Evolutionary conservation across 768 basidiomycete species (phyloP), one percentile per base, ranked within the genome.

Genomic region (Boletus edulis): DNA sequence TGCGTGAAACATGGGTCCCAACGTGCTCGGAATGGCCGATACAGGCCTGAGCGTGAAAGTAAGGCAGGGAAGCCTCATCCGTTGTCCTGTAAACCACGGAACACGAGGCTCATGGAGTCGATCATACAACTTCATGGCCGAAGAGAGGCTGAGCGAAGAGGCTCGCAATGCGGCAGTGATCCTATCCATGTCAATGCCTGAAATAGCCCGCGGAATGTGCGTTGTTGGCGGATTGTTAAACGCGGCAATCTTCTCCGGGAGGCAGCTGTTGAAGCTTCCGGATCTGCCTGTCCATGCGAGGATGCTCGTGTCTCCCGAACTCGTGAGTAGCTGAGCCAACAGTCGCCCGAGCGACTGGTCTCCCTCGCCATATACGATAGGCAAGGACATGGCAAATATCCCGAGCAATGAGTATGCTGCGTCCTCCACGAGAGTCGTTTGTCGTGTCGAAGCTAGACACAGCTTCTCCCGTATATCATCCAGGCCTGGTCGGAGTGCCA

Each of bases 21-120:
- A 39, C 8, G 27, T 8, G 29, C 20, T n/a, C 18, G 1, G 18
- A 34, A 17, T 12, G 6, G 8, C 15, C 2, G 35, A 44, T 5
- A 55, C 24, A 13, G 46, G 27, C 6, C 55, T 49, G 0, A 59
- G 50, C 29, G 24, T 27, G 42, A 61, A 61, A 2, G 24, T 10
- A 46, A 62, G 31, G 22, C 61, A 62, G 3, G 58, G 50, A 12
- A 62, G 42, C 47, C 24, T 51, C 51, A 60, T 37, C 24, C 51
- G 43, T 20, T 42, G 18, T 12, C 41, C 51, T 4, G 31, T 7
- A 37, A 60, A 51, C 5, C 37, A 35, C 2, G 56, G 59, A 11
- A 57, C 40, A 13, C 22, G 34, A 12, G 54, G 53, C 6, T 22
- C 45, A 0, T 24, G 14, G 2, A 62, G 51, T 34, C 18, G 24